Conservation (phyloP, 1,139 yeast species). For the Tardiomyces blankii region DNA sequence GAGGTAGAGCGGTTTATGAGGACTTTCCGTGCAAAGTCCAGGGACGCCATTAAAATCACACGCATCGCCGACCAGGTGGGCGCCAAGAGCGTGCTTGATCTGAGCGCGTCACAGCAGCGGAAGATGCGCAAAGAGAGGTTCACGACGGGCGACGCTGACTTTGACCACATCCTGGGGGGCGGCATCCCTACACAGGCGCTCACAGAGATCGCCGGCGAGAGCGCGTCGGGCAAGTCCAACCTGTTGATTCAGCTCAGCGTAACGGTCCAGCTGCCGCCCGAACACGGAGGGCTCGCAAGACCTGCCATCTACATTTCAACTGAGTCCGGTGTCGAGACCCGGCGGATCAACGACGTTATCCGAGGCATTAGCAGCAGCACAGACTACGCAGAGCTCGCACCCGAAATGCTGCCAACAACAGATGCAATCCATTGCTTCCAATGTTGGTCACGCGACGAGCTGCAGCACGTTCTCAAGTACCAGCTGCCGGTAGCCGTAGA, state of each 20-base stretch:
- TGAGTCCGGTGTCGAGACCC: slow-evolving; percentile 57
- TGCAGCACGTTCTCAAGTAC: slow-evolving; percentile 60
- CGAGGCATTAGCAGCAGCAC: slow-evolving; percentile 18
- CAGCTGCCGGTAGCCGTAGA: slow-evolving; percentile 53
- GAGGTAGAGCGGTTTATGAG: slow-evolving; percentile 37
- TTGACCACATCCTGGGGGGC: slow-evolving; percentile 53
- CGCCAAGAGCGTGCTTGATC: background rate
- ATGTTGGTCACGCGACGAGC: slow-evolving; percentile 59
- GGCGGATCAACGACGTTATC: slow-evolving; percentile 35
- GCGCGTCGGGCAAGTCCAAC: slow-evolving; percentile 81
- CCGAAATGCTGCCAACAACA: slow-evolving; percentile 19
- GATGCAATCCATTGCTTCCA: slow-evolving; percentile 49
- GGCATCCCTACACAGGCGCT: slow-evolving; percentile 59
- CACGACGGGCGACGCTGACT: slow-evolving; percentile 46
- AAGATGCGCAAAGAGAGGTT: background rate
- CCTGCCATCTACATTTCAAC: slow-evolving; percentile 62
- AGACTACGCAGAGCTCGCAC: slow-evolving; percentile 5
- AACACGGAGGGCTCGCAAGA: slow-evolving; percentile 35
- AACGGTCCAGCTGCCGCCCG: slow-evolving; percentile 40
- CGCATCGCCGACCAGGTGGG: background rate
- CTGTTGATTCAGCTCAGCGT: slow-evolving; percentile 53
- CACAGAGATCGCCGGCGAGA: slow-evolving; percentile 75
- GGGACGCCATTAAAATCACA: background rate
- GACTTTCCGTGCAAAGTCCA: slow-evolving; percentile 7
- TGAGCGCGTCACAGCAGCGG: background rate